phyloP scores from a whole-genome alignment of 2,329 filamentous ascomycete genomes.

The Trichoderma sp. region DNA sequence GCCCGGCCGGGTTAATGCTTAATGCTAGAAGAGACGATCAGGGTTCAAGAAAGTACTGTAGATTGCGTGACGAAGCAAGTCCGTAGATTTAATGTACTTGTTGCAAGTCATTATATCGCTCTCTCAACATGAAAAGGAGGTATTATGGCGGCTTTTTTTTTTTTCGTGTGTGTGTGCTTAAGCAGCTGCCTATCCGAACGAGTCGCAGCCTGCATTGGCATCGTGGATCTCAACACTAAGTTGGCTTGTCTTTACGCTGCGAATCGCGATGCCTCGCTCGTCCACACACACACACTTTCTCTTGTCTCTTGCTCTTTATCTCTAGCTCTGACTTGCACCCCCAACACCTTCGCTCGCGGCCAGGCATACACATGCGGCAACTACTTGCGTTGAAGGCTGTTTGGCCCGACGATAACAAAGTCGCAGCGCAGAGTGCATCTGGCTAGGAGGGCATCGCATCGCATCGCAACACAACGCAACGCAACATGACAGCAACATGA shows the following conservation, averaged over 20 bases:
- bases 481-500: background rate
- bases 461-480: background rate
- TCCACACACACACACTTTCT: background rate
- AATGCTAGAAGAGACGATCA: background rate
- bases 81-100: background rate
- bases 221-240: constrained; percentile 4
- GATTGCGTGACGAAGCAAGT: background rate
- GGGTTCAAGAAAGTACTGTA: background rate
- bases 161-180: no score
- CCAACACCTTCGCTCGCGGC: background rate
- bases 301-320: background rate
- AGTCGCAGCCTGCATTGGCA: background rate
- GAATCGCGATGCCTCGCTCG: background rate
- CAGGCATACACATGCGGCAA: background rate
- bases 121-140: background rate
- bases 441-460: background rate
- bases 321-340: background rate
- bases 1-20: background rate
- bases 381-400: background rate
- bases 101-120: background rate
- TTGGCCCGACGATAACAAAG: constrained; percentile 10
- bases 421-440: constrained; percentile 5
- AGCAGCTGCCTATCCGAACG: background rate
- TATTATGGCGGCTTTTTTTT: background rate
- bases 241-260: background rate